Evolutionary conservation across 2,329 filamentous ascomycete species (phyloP), one percentile per base, ranked within the genome.

Genomic region (Penicillium thymicola): DNA sequence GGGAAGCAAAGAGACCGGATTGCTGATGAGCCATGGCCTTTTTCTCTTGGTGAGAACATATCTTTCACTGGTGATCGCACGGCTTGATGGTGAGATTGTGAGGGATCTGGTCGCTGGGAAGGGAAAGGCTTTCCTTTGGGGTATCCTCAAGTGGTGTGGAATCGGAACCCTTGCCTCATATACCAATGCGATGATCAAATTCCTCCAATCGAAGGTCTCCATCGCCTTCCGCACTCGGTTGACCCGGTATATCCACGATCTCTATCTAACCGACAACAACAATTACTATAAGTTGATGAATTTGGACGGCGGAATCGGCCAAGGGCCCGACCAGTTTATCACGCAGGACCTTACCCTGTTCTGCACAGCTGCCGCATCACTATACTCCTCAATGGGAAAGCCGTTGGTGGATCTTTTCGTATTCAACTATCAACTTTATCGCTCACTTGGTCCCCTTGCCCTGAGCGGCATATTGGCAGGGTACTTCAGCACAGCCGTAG

Each of bases 171-270:
- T 97, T 61, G 93, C 92, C 9, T 96, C 93, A 0, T 99, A 99
- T 70, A 97, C 93, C 49, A 99, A 99, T 74, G 92, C 93, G 53
- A 97, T 95, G 89, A 99, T 99, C 81, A 97, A 97, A 75, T 99
- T 90, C 76, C 82, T 99, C 60, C 93, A 99, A 75, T 93, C 90
- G 49, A 99, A 99, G 78, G 92, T 99, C 52, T 96, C 93, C 7
- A 99, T 99, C 64, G 93, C 95, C 34, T 99, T 99, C 82, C 87
- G 94, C 41, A 99, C 94, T 5, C 86, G 94, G 11, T 81, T 99
- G 14, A 99, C 94, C 2, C 82, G 94, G 65, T 99, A 99, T 72
- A 96, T 99, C 52, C 94, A 99, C 75, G 94, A 99, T 69, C 79
- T 99, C 9, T 99, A 99, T 69, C 83, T 99, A 16, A 96, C 96